Percentiles rank a stretch among this genome's conserved stretches.
phyloP scores from a whole-genome alignment of 2,329 filamentous ascomycete species.

The Exophiala alcalophila region DNA sequence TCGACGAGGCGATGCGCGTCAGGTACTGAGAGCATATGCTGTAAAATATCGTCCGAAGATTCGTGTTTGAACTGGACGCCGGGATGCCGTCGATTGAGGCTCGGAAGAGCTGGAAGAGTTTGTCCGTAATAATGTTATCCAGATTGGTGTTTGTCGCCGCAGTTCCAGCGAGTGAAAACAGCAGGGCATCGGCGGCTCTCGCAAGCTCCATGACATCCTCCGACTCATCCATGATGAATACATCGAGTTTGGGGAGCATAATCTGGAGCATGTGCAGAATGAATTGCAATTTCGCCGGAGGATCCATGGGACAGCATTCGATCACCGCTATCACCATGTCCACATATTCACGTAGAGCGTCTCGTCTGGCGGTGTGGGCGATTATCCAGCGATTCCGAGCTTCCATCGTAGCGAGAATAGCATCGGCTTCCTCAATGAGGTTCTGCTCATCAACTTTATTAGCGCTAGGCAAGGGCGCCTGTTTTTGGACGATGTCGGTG shows the following conservation, averaged over 20 bases:
- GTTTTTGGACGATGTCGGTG: conserved; percentile 58
- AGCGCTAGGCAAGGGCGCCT: conserved; percentile 33
- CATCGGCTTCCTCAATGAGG: conserved; percentile 40
- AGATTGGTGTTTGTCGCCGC: conserved; percentile 37
- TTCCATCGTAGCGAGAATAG: conserved; percentile 39
- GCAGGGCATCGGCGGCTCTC: conserved; percentile 67
- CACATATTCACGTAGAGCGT: conserved; percentile 77
- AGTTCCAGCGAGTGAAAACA: conserved; percentile 36
- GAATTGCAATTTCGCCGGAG: conserved; percentile 69
- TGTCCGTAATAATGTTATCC: conserved; percentile 77
- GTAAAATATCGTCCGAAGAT: conserved; percentile 81
- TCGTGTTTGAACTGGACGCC: conserved; percentile 63
- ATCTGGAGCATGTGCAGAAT: conserved; percentile 83
- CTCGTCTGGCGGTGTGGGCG: conserved; percentile 51
- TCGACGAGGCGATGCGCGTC: conserved; percentile 57
- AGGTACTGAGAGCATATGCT: conserved; percentile 87
- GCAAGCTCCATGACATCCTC: conserved; percentile 73
- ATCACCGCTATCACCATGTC: conserved; percentile 81
- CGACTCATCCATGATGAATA: conserved; percentile 65
- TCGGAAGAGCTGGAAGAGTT: conserved; percentile 88
- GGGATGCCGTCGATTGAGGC: conserved; percentile 76
- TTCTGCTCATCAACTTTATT: conserved; percentile 41
- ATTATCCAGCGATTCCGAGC: conserved; percentile 42
- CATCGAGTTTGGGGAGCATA: conserved; percentile 82
- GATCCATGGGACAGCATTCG: conserved; percentile 75